These are phyloP conservation scores for Tylopilus subfusipes DNA, from an alignment of 768 basidiomycete species.

Conservation along the genomic window DNA sequence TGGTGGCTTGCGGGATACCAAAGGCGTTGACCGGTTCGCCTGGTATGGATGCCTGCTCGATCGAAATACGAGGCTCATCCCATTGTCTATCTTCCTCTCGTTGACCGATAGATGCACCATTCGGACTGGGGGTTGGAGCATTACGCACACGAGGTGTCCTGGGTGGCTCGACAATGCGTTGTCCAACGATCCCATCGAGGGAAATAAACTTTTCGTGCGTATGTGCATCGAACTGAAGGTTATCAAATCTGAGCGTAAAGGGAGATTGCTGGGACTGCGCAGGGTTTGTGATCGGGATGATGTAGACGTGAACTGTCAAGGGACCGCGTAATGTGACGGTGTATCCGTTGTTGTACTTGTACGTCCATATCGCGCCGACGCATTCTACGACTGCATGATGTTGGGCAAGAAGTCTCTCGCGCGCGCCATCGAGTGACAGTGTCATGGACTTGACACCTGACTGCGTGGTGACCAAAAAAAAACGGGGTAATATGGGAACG, in stretches of 20 bases:
- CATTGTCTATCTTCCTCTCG: slow-evolving; percentile 56
- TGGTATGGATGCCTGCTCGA: slow-evolving; percentile 65
- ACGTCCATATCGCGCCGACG: slow-evolving; percentile 74
- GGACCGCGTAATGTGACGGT: slow-evolving; percentile 74
- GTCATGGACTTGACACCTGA: slow-evolving; percentile 84
- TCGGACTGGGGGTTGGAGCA: slow-evolving; percentile 34
- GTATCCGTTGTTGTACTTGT: slow-evolving; percentile 76
- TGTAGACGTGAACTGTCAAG: slow-evolving; percentile 58
- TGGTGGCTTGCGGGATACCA: slow-evolving; percentile 84
- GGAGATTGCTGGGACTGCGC: slow-evolving; percentile 18
- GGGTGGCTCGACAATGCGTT: slow-evolving; percentile 42
- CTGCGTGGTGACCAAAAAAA: slow-evolving; percentile 80
- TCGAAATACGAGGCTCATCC: slow-evolving; percentile 62
- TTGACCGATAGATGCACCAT: slow-evolving; percentile 23
- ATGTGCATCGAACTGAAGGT: slow-evolving; percentile 71
- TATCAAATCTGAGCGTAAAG: slow-evolving; percentile 59
- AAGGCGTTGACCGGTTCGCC: slow-evolving; percentile 85
- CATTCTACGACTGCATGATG: slow-evolving; percentile 61
- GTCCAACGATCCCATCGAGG: slow-evolving; percentile 58
- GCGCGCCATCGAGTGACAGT: slow-evolving; percentile 72
- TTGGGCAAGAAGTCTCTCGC: slow-evolving; percentile 58
- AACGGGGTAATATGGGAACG: slow-evolving; percentile 74
- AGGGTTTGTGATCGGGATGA: slow-evolving; percentile 26
- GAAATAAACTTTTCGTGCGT: slow-evolving; percentile 70
- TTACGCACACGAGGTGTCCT: slow-evolving; percentile 35